Evolutionary conservation across 83 land plant species (phyloP), one percentile per base, ranked within the genome.

Genomic region (Picea mariana): DNA sequence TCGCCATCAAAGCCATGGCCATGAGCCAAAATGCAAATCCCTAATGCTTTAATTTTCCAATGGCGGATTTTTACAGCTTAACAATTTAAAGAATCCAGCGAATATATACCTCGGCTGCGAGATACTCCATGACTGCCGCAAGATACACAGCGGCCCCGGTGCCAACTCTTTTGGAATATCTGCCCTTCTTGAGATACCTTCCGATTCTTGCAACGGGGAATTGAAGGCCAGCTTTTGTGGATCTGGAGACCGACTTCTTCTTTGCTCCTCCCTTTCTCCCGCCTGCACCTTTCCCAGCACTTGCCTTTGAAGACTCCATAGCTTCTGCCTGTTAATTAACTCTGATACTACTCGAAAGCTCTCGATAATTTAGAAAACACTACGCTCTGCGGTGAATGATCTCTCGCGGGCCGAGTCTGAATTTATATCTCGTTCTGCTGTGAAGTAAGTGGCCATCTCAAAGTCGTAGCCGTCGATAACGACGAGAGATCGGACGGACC

Each of bases 301-400:
- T 42, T 4, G n/a, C 40, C 76, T 72, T 72, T n/a, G 76, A 72
- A 47, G 76, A 72, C 42, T 72, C 76, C 76, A 72, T 72, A 2
- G 9, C 44, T 5, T 0, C 7, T 16, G 1, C 15, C 24, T 20
- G 3, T 8, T 21, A 44, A 49, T 49, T 49, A 49, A 49, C 55
- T 49, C 55, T 49, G 55, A 0, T 9, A 49, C 55, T 49, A 49
- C 55, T 49, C 55, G 11, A 49, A 49, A 49, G 11, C 9, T 49
- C 55, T 49, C 55, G 2, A 49, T 20, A 6, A 3, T 4, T 31
- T 34, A 34, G 42, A 5, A 16, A 38, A 38, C 47, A 13, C 52
- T n/a, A n/a, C 42, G 21, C 21, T 42, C 24, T 44, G 21, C 52
- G 2, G 12, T 3, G n/a, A 9, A 0, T 7, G 44, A 38, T 0